These are phyloP conservation scores for Epichloe amarillans DNA, from an alignment of 2,329 filamentous ascomycete genomes.

Conservation along the genomic window DNA sequence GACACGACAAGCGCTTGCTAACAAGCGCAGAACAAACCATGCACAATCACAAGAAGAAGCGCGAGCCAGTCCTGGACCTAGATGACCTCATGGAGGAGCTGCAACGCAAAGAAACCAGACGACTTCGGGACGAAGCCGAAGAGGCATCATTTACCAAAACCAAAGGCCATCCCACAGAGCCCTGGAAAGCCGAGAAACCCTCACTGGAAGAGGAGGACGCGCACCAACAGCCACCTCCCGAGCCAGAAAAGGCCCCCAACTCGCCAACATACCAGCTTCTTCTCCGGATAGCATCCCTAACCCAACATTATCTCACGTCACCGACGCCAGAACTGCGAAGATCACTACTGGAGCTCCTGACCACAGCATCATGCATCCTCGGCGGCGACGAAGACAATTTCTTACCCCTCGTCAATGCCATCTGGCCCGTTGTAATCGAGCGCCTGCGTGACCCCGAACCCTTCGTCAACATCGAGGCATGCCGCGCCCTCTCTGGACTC, in stretches of 20 bases:
- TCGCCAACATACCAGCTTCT: conserved; percentile 73
- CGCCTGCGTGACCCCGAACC: conserved; percentile 53
- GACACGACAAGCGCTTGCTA: conserved; percentile 36
- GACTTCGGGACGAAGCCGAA: conserved; percentile 23
- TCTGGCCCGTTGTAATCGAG: conserved; percentile 75
- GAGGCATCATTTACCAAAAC: conserved; percentile 8
- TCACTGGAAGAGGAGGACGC: conserved; percentile 19
- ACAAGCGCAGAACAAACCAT: conserved; percentile 23
- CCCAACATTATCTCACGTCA: conserved; percentile 82
- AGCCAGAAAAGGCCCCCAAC: conserved; percentile 45
- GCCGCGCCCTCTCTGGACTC: conserved; percentile 53
- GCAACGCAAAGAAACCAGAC: conserved; percentile 35
- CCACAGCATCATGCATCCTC: conserved; percentile 58
- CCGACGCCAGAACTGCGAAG: conserved; percentile 66
- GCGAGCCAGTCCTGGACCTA: conserved; percentile 22
- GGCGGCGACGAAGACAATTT: conserved; percentile 69
- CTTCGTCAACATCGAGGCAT: conserved; percentile 57
- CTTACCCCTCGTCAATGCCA: conserved; percentile 73
- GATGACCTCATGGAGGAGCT: conserved; percentile 42
- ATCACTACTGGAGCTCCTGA: conserved; percentile 64
- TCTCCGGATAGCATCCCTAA: conserved; percentile 66
- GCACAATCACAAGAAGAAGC: conserved; percentile 30
- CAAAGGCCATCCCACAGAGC: conserved; percentile 18
- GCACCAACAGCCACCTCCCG: conserved; percentile 20
- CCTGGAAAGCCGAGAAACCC: conserved; percentile 26